Base-by-base conservation (phyloP, 2,329 filamentous ascomycete genomes). In the Aspergillus puulaauensis region DNA sequence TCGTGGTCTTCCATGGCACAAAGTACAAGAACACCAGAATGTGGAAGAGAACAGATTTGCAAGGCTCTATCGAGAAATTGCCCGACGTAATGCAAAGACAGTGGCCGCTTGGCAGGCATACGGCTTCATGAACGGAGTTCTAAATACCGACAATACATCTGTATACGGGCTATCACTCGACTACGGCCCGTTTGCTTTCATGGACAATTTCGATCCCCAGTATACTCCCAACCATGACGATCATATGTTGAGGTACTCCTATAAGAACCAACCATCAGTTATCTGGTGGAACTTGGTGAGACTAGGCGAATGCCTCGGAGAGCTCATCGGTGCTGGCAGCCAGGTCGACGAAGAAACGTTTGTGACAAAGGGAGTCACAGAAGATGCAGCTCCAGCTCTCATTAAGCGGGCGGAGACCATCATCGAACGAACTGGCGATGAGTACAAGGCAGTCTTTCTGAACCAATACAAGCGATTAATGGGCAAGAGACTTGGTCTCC, bases 201-300 rank as follows among this genome's bases (percentile, higher is more conserved):
- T 99, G 80, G 95, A 99, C 73, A 92, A 93, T 69, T 99, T 98
- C 69, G 93, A 99, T 68, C 93, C 93, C 0, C 80, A 83, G 15
- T 99, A 98, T 73, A 99, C 95, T 0, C 95, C 95, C 1, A 99
- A 99, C 70, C 95, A 99, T 72, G 95, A 99, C 73, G 95, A 99
- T 70, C 83, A 89, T 70, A 83, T 89, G 77, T 80, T 96, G 31
- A 86, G 95, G 47, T 99, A 99, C 73, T 88, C 87, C 64, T 99
- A 98, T 79, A 88, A 88, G 64, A 96, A 96, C 72, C 95, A 99
- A 71, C 93, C 95, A 0, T 93, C 88, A 44, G 90, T 99, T 57
- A 95, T 99, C 69, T 99, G 95, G 95, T 99, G 95, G 95, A 98
- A 98, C 68, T 82, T 98, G 0, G 91, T 97, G 1, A 87, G 95